Conservation (phyloP, 2,329 filamentous ascomycete species). For the Botrytis deweyae region DNA sequence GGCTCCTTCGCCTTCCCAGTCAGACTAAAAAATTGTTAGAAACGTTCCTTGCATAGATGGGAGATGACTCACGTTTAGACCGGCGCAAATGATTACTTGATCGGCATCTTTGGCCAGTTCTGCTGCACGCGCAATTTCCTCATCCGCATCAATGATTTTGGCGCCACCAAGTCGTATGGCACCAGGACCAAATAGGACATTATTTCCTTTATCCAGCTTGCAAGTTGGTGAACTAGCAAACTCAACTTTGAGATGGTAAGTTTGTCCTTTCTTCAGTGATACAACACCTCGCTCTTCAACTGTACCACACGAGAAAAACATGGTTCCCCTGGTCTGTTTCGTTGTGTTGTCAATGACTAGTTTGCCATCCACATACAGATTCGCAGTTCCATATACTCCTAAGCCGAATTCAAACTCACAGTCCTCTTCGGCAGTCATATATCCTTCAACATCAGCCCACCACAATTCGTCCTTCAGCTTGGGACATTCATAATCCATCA, state of each 20-base stretch:
- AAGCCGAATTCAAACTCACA: constrained; percentile 41
- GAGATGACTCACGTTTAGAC: constrained; percentile 56
- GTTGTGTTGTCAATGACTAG: constrained; percentile 40
- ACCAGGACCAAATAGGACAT: constrained; percentile 56
- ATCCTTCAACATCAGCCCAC: constrained; percentile 44
- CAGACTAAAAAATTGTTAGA: constrained; percentile 45
- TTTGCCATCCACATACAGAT: constrained; percentile 40
- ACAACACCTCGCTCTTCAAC: constrained; percentile 37
- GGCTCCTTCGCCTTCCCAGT: constrained; percentile 42
- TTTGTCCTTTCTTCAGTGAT: constrained; percentile 35
- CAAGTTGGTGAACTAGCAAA: constrained; percentile 60
- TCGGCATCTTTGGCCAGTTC: constrained; percentile 66
- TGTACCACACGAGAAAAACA: constrained; percentile 43
- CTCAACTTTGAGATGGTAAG: constrained; percentile 38
- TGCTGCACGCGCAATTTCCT: constrained; percentile 65
- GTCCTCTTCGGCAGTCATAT: constrained; percentile 35
- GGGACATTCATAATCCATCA: constrained; percentile 52
- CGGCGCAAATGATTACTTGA: constrained; percentile 73
- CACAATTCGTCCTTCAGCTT: constrained; percentile 36
- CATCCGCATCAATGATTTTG: constrained; percentile 54
- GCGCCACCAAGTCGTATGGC: constrained; percentile 62
- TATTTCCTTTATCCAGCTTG: constrained; percentile 49
- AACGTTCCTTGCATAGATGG: constrained; percentile 52
- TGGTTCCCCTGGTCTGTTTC: constrained; percentile 40
- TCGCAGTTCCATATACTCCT: constrained; percentile 41